Conservation (phyloP, 257 asterid species). For the Solanum sejunctum region DNA sequence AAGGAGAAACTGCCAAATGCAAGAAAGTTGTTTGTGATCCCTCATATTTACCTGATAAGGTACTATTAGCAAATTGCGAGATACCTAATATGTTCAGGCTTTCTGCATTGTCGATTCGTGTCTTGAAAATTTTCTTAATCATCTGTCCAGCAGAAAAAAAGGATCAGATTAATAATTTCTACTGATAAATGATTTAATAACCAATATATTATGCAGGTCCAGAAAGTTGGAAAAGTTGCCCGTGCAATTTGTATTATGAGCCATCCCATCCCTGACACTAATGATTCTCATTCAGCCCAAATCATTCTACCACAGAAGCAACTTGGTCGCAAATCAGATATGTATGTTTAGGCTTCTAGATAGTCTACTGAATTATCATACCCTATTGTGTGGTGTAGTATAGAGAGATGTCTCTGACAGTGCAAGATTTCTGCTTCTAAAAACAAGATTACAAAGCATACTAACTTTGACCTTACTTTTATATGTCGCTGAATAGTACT, state of each 20-base stretch:
- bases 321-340: constrained; percentile 94
- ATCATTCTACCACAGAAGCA: constrained; percentile 97
- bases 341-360: constrained; percentile 34
- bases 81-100: neutral
- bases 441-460: neutral
- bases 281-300: constrained; percentile 92
- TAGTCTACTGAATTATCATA: neutral
- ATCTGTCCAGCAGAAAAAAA: neutral
- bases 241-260: constrained; percentile 95
- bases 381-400: neutral
- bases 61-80: constrained; percentile 3
- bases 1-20: constrained; percentile 98
- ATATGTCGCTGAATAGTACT: neutral
- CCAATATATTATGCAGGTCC: constrained; percentile 38
- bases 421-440: neutral
- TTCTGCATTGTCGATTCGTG: neutral
- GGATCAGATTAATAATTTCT: constrained; percentile 3
- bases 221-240: constrained; percentile 80
- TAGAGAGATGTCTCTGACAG: neutral
- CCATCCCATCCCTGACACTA: constrained; percentile 92
- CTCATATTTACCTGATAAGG: constrained; percentile 81
- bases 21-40: constrained; percentile 97
- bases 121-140: neutral
- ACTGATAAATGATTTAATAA: neutral
- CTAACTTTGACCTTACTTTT: neutral